Percentiles rank a stretch among this genome's conserved stretches.
These are phyloP conservation scores for Vaccinium darrowii DNA, from an alignment of 148 eudicot genomes.

Conservation along the genomic window DNA sequence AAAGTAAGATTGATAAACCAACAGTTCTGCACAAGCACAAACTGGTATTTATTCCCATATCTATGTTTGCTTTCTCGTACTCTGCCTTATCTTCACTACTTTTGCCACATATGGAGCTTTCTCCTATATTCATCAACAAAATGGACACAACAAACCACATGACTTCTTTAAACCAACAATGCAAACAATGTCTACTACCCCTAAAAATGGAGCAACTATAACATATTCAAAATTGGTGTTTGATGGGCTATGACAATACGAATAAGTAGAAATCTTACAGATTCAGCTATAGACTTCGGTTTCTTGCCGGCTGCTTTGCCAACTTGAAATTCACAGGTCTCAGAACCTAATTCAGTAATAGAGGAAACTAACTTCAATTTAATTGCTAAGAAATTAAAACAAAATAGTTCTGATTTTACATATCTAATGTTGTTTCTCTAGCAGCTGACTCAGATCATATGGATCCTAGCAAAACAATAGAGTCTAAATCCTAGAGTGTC, in stretches of 20 bases:
- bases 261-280: slow-evolving; percentile 17
- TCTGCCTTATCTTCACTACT: too few species aligned
- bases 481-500: too few species aligned
- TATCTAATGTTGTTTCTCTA: neutral
- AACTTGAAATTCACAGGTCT: slow-evolving; percentile 15
- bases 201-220: neutral
- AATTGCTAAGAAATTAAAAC: too few species aligned
- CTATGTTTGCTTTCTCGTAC: too few species aligned
- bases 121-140: too few species aligned
- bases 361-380: neutral
- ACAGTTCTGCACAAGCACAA: too few species aligned
- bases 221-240: neutral
- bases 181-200: too few species aligned
- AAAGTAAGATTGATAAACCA: too few species aligned
- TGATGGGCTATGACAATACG: neutral
- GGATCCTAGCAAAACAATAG: neutral
- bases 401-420: neutral
- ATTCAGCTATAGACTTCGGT: slow-evolving; percentile 20
- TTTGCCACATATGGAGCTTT: too few species aligned
- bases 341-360: neutral
- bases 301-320: slow-evolving; percentile 24
- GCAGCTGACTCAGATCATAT: neutral
- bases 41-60: too few species aligned
- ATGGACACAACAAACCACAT: too few species aligned
- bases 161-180: too few species aligned